These are phyloP conservation scores for Cyberlindnera mississippiensis DNA, from an alignment of 805 yeast species.

Conservation along the genomic window DNA sequence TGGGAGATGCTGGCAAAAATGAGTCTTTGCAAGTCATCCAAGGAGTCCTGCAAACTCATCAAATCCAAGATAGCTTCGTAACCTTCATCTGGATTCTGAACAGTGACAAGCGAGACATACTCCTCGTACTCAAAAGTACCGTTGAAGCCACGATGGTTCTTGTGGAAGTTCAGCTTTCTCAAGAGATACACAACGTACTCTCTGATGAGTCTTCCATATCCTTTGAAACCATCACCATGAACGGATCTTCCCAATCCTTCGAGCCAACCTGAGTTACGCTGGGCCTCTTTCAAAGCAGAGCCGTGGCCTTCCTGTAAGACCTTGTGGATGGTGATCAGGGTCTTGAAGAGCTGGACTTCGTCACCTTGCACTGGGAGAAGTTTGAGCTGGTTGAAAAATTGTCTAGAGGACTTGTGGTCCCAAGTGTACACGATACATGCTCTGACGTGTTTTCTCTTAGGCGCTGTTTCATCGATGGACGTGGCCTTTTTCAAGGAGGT, in stretches of 20 bases:
- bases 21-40: slow-evolving; percentile 72
- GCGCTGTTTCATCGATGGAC: slow-evolving; percentile 81
- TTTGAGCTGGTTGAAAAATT: slow-evolving; percentile 82
- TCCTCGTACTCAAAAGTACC: slow-evolving; percentile 97
- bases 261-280: slow-evolving; percentile 72
- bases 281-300: slow-evolving; percentile 74
- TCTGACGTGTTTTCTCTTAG: slow-evolving; percentile 93
- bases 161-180: slow-evolving; percentile 77
- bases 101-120: slow-evolving; percentile 80
- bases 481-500: slow-evolving; percentile 69
- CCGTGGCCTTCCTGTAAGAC: slow-evolving; percentile 98
- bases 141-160: slow-evolving; percentile 81
- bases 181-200: slow-evolving; percentile 72
- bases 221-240: slow-evolving; percentile 37
- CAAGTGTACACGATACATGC: slow-evolving; percentile 94
- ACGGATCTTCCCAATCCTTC: slow-evolving; percentile 60
- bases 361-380: slow-evolving; percentile 75
- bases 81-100: slow-evolving; percentile 93
- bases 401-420: slow-evolving; percentile 85
- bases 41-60: slow-evolving; percentile 78
- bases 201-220: slow-evolving; percentile 68
- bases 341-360: slow-evolving; percentile 82
- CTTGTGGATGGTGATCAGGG: slow-evolving; percentile 81
- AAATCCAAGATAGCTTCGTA: slow-evolving; percentile 84
- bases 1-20: slow-evolving; percentile 69